Conservation (phyloP, 805 yeast genomes). For the Lipomyces orientalis region DNA sequence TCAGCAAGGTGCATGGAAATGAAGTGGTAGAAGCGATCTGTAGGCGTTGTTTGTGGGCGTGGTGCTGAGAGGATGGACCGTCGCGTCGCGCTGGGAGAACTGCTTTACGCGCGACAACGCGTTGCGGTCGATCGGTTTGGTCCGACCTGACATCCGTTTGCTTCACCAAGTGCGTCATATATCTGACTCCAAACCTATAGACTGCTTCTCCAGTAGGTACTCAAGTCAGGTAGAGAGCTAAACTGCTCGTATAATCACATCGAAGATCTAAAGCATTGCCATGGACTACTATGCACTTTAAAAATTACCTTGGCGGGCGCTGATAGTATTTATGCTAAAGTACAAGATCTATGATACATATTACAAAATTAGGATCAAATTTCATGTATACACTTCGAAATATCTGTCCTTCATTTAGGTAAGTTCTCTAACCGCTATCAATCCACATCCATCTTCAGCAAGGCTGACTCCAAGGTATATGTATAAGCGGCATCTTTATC, state of each 20-base stretch:
- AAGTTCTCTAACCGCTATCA: background rate
- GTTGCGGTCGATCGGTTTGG: background rate
- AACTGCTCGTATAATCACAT: too few species aligned
- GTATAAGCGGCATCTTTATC: slow-evolving; percentile 14
- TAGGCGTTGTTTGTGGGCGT: background rate
- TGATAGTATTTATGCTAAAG: too few species aligned
- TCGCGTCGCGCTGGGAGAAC: background rate
- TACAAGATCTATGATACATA: too few species aligned
- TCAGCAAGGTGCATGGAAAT: background rate
- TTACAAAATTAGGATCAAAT: too few species aligned
- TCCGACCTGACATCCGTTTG: background rate
- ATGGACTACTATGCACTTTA: too few species aligned
- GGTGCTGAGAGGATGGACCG: background rate
- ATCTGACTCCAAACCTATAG: background rate
- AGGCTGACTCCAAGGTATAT: slow-evolving; percentile 20
- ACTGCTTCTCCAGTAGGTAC: too few species aligned
- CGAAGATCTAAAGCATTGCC: too few species aligned
- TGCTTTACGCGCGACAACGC: background rate
- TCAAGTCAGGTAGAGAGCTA: too few species aligned
- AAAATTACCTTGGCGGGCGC: too few species aligned
- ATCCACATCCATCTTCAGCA: slow-evolving; percentile 8
- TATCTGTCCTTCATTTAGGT: background rate
- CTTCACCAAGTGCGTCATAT: background rate
- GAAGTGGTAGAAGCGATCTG: background rate
- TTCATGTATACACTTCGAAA: too few species aligned